Base-by-base conservation (phyloP, 2,329 filamentous ascomycete genomes). In the Chalaropsis ovoidea region DNA sequence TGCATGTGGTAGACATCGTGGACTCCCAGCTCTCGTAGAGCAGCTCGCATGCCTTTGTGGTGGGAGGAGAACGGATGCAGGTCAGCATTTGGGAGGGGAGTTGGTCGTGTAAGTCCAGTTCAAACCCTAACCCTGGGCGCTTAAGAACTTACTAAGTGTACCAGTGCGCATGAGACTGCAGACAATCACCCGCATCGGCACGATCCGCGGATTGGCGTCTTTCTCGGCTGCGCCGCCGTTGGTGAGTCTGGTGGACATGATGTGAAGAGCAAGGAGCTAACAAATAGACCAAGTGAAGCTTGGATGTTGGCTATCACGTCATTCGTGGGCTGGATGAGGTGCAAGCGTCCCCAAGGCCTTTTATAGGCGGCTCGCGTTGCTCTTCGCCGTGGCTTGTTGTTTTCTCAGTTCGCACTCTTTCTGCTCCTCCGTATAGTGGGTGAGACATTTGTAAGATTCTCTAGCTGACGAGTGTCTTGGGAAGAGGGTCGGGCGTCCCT, bases 151-250 rank as follows among this genome's bases (percentile, higher is more conserved):
- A 75, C 75, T 77, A 65, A 75, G 67, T 11, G 75, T 75, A 24
- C 75, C 75, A 52, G 75, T 77, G 27, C 75, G 73, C 67, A 75
- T 74, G 6, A 75, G 69, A 52, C 75, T 74, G 69, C 74, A 76
- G 31, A 77, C 75, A 65, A 77, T 75, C 70, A 77, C 74, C 56
- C 72, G 72, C 75, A 76, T 76, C 6, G 75, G 75, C 3, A 76
- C 74, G 58, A 72, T 70, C 31, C 75, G 73, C 49, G 67, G 67
- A 61, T 13, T 65, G 19, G 47, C 56, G 22, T 64, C 65, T 8
- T 52, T 24, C 61, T 68, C 68, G 10, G 67, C 68, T 8, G 58
- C 45, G 17, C 67, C 67, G 27, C 68, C 65, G 65, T 68, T 69
- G 11, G 52, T 56, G 39, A 45, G 31, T 49, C 49, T 67, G 5